Percentiles rank a stretch among this genome's conserved stretches.
Evolutionary conservation across 164 flowering plant species (phyloP).

Genomic region (Aristolochia contorta): DNA sequence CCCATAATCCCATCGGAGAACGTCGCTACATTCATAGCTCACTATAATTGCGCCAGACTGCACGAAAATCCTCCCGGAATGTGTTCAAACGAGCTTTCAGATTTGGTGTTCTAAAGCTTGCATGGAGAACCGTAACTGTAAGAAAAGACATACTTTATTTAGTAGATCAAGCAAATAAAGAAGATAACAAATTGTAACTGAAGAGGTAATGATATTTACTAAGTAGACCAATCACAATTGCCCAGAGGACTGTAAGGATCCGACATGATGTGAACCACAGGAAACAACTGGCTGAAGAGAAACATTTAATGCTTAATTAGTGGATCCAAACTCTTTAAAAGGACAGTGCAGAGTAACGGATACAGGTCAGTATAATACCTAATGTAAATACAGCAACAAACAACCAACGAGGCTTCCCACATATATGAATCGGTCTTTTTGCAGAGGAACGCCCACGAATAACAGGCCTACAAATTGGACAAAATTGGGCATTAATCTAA

Average conservation of each 20-base stretch:
- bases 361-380: slow-evolving; percentile 28
- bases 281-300: slow-evolving; percentile 51
- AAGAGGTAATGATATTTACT: slow-evolving; percentile 28
- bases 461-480: slow-evolving; percentile 61
- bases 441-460: slow-evolving; percentile 95
- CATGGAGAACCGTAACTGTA: slow-evolving; percentile 82
- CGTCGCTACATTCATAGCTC: slow-evolving; percentile 41
- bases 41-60: slow-evolving; percentile 98
- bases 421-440: slow-evolving; percentile 73
- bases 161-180: background rate
- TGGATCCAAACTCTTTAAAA: background rate
- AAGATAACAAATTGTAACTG: background rate
- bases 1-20: no score
- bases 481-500: background rate
- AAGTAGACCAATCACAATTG: slow-evolving; percentile 67
- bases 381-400: slow-evolving; percentile 57
- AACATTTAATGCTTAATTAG: background rate
- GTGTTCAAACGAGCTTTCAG: slow-evolving; percentile 94
- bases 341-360: background rate
- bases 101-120: slow-evolving; percentile 95
- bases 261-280: slow-evolving; percentile 90
- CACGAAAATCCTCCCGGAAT: slow-evolving; percentile 92
- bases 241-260: slow-evolving; percentile 67
- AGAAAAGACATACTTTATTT: background rate
- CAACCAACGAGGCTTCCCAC: slow-evolving; percentile 95